These are phyloP conservation scores for Fulvia fulva DNA, from an alignment of 2,329 filamentous ascomycete genomes.

Conservation along the genomic window DNA sequence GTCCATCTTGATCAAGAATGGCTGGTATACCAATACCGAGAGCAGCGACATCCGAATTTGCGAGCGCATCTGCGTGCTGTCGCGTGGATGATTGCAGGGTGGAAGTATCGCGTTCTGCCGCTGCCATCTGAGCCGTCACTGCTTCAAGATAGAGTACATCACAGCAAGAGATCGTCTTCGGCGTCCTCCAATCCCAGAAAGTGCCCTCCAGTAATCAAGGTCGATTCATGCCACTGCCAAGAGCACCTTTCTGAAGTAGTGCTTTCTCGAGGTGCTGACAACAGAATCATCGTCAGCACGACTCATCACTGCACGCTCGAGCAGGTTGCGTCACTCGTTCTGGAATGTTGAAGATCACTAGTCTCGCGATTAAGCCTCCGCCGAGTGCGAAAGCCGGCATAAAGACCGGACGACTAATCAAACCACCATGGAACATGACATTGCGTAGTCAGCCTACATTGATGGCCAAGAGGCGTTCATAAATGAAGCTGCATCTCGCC, in stretches of 20 bases:
- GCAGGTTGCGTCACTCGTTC: neutral
- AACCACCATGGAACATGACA: neutral
- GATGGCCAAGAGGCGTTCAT: neutral
- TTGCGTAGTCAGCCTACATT: neutral
- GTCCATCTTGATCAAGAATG: conserved; percentile 34
- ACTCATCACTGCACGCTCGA: neutral
- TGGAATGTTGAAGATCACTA: conserved; percentile 1
- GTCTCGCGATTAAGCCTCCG: conserved; percentile 3
- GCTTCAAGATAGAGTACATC: neutral
- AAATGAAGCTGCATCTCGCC: no score
- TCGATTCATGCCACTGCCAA: neutral
- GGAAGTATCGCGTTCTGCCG: neutral
- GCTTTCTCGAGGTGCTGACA: neutral
- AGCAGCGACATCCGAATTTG: conserved; percentile 1
- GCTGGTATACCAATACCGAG: conserved; percentile 39
- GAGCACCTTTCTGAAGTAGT: no score
- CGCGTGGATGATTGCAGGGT: conserved; percentile 5
- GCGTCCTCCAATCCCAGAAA: neutral
- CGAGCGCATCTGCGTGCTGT: conserved; percentile 27
- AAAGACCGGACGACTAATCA: neutral
- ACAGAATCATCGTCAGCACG: neutral
- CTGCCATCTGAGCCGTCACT: neutral
- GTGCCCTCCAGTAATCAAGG: neutral
- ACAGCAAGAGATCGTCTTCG: neutral
- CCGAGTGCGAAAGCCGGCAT: neutral